Percentiles rank a stretch among this genome's conserved stretches.
Conservation (phyloP, 768 basidiomycete genomes). For the Trametes cingulata region DNA sequence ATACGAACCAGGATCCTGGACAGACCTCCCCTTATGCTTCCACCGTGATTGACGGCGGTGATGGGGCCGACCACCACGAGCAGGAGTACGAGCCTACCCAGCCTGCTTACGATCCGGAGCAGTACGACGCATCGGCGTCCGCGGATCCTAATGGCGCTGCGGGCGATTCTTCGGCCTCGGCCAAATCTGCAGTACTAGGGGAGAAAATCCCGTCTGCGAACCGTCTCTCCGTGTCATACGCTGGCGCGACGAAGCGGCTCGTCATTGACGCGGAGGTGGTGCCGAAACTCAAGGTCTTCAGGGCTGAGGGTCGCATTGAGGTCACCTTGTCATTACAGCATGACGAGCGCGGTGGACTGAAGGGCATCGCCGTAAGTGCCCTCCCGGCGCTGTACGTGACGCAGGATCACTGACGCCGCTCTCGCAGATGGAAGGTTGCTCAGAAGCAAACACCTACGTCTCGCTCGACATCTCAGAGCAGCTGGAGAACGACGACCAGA, state of each 20-base stretch:
- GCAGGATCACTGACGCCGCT: neutral
- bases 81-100: conserved; percentile 22
- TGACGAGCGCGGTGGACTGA: conserved; percentile 56
- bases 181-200: conserved; percentile 18
- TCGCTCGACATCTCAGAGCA: conserved; percentile 51
- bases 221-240: conserved; percentile 93
- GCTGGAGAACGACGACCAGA: conserved; percentile 50
- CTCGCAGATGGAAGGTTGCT: conserved; percentile 70
- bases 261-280: conserved; percentile 90
- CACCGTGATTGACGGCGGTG: conserved; percentile 22
- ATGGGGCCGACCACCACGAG: neutral
- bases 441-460: conserved; percentile 68
- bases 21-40: conserved; percentile 22
- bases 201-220: conserved; percentile 69
- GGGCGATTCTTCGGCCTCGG: conserved; percentile 12
- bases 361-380: conserved; percentile 72
- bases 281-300: conserved; percentile 74
- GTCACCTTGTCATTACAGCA: conserved; percentile 63
- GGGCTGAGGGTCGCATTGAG: conserved; percentile 85
- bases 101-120: conserved; percentile 13
- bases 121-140: neutral
- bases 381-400: neutral
- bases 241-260: conserved; percentile 81
- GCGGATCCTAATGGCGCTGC: neutral
- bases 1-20: conserved; percentile 39